A percentile compares a stretch with the other conserved stretches of the same genome.
Conservation (phyloP, 1,139 yeast species). For the Scheffersomyces titani region DNA sequence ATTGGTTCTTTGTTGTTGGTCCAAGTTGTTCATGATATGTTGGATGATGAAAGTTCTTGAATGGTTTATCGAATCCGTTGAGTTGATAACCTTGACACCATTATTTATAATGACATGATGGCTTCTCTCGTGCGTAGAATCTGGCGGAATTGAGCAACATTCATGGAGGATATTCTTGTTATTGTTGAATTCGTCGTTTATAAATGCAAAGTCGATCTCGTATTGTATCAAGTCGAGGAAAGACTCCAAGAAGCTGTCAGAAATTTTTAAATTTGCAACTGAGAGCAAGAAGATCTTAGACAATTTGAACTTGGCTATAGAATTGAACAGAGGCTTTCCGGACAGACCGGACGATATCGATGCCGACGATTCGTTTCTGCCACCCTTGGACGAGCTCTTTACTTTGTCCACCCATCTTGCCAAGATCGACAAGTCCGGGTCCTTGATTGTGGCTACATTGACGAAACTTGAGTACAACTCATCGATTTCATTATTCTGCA, state of each 20-base stretch:
- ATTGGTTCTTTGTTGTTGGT: slow-evolving; percentile 18
- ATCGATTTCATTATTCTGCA: slow-evolving; percentile 49
- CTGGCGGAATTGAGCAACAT: slow-evolving; percentile 43
- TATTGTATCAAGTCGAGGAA: slow-evolving; percentile 46
- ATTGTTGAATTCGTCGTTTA: slow-evolving; percentile 43
- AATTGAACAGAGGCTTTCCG: slow-evolving; percentile 6
- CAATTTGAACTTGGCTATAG: slow-evolving; percentile 38
- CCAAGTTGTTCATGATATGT: slow-evolving; percentile 28
- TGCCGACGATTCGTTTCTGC: background rate
- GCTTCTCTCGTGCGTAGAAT: slow-evolving; percentile 30
- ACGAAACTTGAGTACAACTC: slow-evolving; percentile 70
- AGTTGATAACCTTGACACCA: slow-evolving; percentile 46
- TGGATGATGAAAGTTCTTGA: slow-evolving; percentile 42
- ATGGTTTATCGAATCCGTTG: slow-evolving; percentile 44
- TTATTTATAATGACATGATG: slow-evolving; percentile 42
- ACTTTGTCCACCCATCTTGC: slow-evolving; percentile 54
- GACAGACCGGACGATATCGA: background rate
- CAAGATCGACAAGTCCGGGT: slow-evolving; percentile 44
- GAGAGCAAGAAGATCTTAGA: slow-evolving; percentile 68
- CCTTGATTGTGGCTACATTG: slow-evolving; percentile 54
- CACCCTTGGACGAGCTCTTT: slow-evolving; percentile 29
- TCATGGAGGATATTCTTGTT: slow-evolving; percentile 45
- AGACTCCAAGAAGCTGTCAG: slow-evolving; percentile 48
- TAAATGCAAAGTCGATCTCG: slow-evolving; percentile 41
- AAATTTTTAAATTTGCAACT: slow-evolving; percentile 52